Evolutionary conservation across 768 basidiomycete genomes (phyloP), one percentile per base, ranked within the genome.

Genomic region (Leccinum subtestaceum): DNA sequence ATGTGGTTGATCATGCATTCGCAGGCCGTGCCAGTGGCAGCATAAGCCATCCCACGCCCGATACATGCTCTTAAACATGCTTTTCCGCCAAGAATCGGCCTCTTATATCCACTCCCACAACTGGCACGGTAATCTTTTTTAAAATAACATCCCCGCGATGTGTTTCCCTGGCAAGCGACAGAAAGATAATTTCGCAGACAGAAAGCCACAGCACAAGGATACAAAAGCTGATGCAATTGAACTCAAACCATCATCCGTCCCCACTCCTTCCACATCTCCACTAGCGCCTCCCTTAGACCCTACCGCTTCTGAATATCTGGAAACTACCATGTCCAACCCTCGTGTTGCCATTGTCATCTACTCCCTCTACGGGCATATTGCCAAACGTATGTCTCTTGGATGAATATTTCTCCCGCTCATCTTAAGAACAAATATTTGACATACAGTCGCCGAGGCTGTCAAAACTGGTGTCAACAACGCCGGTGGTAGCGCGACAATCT

Each of bases 301-400:
- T 27, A 54, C 55, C 19, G 2, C 52, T 15, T 12, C 60, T 34
- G n/a, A 52, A 17, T 23, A 47, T 17, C 10, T 53, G 9, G 23
- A 53, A 32, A 32, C 17, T 32, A 40, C 36, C 7, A 65, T 61
- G 63, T 60, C 74, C 11, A 45, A 62, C 17, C 79, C 79, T 17
- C 73, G 70, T 47, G 66, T 81, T 38, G 80, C 79, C 38, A 80
- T 80, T 62, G 61, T 80, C 38, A 75, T 83, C 70, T 82, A 83
- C 69, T 70, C 81, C 52, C 67, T 82, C 61, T 82, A 82, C 60
- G 81, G 81, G 40, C 80, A 82, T 61, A 74, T 83, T 38, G 71
- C 74, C 62, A 75, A 75, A 63, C 59, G 82, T 83, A 61, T 52
- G 81, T 62, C 50, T 46, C 32, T 45, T 27, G 15, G 2, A 52